Percentiles rank a stretch among this genome's conserved stretches.
Evolutionary conservation across 2,329 filamentous ascomycete species (phyloP).

Genomic region (Westerdykella ornata): DNA sequence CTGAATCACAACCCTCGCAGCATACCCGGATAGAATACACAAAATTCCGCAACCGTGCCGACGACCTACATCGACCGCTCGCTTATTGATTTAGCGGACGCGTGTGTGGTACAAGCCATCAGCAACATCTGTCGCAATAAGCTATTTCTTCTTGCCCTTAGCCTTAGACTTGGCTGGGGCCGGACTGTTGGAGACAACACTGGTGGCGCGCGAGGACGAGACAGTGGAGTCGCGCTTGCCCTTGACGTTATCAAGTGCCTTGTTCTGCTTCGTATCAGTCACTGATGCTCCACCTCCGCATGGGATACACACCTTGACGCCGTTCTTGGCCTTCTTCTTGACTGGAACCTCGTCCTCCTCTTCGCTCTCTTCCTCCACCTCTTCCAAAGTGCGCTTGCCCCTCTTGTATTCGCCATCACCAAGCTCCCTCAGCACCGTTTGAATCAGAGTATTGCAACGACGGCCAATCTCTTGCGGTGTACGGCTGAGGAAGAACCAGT

Average conservation of each 20-base stretch:
- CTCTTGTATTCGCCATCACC: constrained; percentile 48
- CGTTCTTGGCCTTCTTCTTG: constrained; percentile 91
- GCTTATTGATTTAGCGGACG: too few species aligned
- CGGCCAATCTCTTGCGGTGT: constrained; percentile 89
- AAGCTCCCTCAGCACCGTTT: constrained; percentile 91
- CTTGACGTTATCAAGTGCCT: constrained; percentile 85
- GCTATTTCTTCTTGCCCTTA: constrained; percentile 48
- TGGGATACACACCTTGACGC: constrained; percentile 61
- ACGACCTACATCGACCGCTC: too few species aligned
- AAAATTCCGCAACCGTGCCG: too few species aligned
- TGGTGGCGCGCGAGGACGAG: constrained; percentile 76
- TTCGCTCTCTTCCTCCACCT: constrained; percentile 75
- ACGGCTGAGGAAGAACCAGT: constrained; percentile 97
- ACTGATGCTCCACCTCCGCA: not conserved
- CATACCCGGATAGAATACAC: not conserved
- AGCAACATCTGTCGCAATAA: too few species aligned
- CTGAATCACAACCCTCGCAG: too few species aligned
- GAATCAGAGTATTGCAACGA: constrained; percentile 87
- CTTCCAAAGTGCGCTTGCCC: constrained; percentile 67
- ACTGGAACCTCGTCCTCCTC: constrained; percentile 68
- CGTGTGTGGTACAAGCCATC: too few species aligned
- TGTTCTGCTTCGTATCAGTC: constrained; percentile 59
- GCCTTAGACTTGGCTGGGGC: constrained; percentile 41
- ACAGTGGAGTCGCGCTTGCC: constrained; percentile 67
- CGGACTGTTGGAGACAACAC: constrained; percentile 70